A percentile compares a stretch with the other conserved stretches of the same genome.
These are phyloP conservation scores for Phaffia tasmanica DNA, from an alignment of 768 basidiomycete genomes.

Conservation along the genomic window DNA sequence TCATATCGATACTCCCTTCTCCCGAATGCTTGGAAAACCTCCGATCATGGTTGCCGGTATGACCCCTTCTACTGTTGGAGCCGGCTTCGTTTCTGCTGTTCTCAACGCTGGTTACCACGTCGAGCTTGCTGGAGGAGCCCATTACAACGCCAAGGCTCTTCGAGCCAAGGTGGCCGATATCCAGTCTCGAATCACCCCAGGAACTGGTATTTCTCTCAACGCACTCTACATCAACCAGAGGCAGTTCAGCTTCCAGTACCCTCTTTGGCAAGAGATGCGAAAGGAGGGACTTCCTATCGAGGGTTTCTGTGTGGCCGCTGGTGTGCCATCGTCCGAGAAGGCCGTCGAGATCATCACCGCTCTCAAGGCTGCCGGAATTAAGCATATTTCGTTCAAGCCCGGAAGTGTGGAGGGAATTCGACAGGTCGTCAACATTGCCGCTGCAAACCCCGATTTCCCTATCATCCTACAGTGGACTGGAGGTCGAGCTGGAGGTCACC, in stretches of 20 bases:
- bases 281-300: slow-evolving; percentile 89
- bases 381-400: slow-evolving; percentile 95
- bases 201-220: slow-evolving; percentile 87
- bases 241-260: slow-evolving; percentile 93
- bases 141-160: slow-evolving; percentile 82
- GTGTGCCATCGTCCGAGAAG: slow-evolving; percentile 92
- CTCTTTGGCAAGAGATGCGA: slow-evolving; percentile 95
- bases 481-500: slow-evolving; percentile 95
- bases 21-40: slow-evolving; percentile 86
- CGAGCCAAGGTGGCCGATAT: slow-evolving; percentile 89
- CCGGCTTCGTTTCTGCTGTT: slow-evolving; percentile 85
- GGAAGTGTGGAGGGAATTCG: slow-evolving; percentile 96
- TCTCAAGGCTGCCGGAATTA: slow-evolving; percentile 70
- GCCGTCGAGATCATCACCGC: slow-evolving; percentile 89
- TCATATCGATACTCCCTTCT: slow-evolving; percentile 91
- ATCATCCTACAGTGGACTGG: slow-evolving; percentile 99
- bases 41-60: slow-evolving; percentile 99
- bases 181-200: slow-evolving; percentile 66
- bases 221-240: slow-evolving; percentile 95
- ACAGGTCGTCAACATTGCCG: slow-evolving; percentile 91
- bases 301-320: slow-evolving; percentile 98
- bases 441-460: slow-evolving; percentile 87
- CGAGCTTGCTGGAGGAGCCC: slow-evolving; percentile 94
- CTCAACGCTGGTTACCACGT: slow-evolving; percentile 90
- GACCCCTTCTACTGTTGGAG: slow-evolving; percentile 94